Conservation (phyloP, 2,329 filamentous ascomycete species). For the Chaetomiaceae sp. region DNA sequence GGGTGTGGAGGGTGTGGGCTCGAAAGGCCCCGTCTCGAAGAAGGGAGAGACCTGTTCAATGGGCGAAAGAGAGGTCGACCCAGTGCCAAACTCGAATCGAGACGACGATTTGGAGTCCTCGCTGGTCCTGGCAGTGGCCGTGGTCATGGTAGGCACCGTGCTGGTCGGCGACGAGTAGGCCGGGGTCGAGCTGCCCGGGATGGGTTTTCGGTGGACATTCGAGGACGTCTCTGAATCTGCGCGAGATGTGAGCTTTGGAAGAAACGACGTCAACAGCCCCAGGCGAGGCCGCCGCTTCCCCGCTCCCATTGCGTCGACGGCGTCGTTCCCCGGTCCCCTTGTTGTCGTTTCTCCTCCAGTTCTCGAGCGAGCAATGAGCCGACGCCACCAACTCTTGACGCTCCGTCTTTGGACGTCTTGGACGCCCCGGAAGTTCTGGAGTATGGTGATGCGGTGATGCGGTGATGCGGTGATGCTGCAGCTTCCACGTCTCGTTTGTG, state of each 20-base stretch:
- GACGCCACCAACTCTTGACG: neutral
- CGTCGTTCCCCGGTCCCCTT: neutral
- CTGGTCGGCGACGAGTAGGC: slow-evolving; percentile 2
- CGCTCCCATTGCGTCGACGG: slow-evolving; percentile 4
- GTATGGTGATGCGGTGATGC: too few relatives aligned
- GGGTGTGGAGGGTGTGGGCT: too few relatives aligned
- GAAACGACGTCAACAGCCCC: slow-evolving; percentile 17
- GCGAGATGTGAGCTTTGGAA: slow-evolving; percentile 23
- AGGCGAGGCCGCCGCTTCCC: slow-evolving; percentile 17
- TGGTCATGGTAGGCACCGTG: slow-evolving; percentile 5
- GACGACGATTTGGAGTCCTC: slow-evolving; percentile 15
- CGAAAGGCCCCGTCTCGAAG: neutral
- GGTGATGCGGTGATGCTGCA: neutral
- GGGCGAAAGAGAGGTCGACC: slow-evolving; percentile 8
- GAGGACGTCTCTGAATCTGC: slow-evolving; percentile 14
- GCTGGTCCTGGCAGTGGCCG: slow-evolving; percentile 11
- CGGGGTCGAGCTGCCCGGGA: slow-evolving; percentile 4
- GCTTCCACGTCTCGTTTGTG: neutral
- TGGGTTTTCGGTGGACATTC: slow-evolving; percentile 16
- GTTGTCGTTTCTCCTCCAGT: neutral
- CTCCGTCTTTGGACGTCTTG: neutral
- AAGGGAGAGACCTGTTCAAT: slow-evolving; percentile 13
- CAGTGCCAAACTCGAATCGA: neutral
- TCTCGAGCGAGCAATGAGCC: neutral
- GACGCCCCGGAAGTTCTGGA: too few relatives aligned